phyloP scores from a whole-genome alignment of 768 basidiomycete genomes.

The Trametes punicea region DNA sequence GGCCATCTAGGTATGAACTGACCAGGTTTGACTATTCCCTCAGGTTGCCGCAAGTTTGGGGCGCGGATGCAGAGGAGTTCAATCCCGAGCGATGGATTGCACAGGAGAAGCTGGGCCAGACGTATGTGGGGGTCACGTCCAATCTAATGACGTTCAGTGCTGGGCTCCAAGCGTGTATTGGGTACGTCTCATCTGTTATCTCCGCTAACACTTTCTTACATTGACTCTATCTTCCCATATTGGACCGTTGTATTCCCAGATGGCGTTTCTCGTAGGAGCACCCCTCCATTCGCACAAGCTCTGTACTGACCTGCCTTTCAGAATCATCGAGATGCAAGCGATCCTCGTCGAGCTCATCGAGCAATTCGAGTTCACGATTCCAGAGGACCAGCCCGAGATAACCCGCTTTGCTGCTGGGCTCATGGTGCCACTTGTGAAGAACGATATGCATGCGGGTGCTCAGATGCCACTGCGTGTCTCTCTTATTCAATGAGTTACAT shows the following conservation, averaged over 20 bases:
- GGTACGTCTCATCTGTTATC: not conserved
- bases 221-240: no score
- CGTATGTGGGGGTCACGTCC: constrained; percentile 18
- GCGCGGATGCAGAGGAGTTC: constrained; percentile 30
- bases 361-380: constrained; percentile 34
- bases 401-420: constrained; percentile 31
- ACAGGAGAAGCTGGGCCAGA: constrained; percentile 16
- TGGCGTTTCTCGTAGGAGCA: constrained; percentile 34
- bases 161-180: constrained; percentile 23
- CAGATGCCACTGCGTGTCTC: constrained; percentile 36
- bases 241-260: not conserved
- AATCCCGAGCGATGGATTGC: constrained; percentile 29
- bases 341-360: constrained; percentile 35
- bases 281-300: not conserved
- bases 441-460: constrained; percentile 26
- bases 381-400: constrained; percentile 31
- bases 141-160: constrained; percentile 19
- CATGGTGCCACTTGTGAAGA: constrained; percentile 35
- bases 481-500: no score
- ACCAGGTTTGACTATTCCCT: no score
- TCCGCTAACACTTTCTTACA: no score
- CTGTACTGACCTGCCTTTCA: constrained; percentile 29
- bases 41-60: constrained; percentile 31
- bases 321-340: constrained; percentile 35
- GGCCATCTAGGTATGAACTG: no score